Evolutionary conservation across 2,329 filamentous ascomycete genomes (phyloP), one percentile per base, ranked within the genome.

Genomic region (Gliomastix tumulicola): DNA sequence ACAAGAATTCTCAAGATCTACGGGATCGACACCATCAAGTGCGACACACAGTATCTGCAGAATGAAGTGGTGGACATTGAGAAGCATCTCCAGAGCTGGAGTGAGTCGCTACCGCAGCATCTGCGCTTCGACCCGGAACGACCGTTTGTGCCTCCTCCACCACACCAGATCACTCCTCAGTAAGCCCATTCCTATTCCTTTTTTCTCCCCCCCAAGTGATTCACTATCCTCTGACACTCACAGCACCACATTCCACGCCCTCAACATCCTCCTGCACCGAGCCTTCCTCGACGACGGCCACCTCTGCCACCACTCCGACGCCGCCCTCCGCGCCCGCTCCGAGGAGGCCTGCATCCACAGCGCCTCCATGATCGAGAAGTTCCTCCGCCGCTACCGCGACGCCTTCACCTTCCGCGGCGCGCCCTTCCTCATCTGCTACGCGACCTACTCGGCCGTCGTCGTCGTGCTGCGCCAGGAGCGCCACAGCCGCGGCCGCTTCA

Each of bases 241-340:
- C 18, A 45, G 53, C 23, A 55, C 53, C 16, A 58, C 54, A 9
- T 68, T 64, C 41, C 50, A 67, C 40, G 57, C 63, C 5, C 54
- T 68, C 12, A 53, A 57, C 12, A 67, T 69, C 31, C 50, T 69
- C 1, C 54, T 68, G 8, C 62, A 68, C 38, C 59, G 64, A 2
- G 62, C 65, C 3, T 68, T 68, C 42, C 53, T 66, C 1, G 55
- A 55, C 20, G 48, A 54, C 15, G 53, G 53, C 21, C 51, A 55
- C 21, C 49, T 55, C 5, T 40, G 47, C n/a, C 45, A 44, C 17
- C 49, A 55, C 19, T 48, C 51, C 4, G 47, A 54, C 32, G 48
- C 48, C 27, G 30, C 21, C 12, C 40, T 44, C 15, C 53, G 50
- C 34, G 43, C 46, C 10, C 40, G 41, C 2, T 46, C 49, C 11